Conservation (phyloP, 768 basidiomycete genomes). For the Rhizopogon vesiculosus region DNA sequence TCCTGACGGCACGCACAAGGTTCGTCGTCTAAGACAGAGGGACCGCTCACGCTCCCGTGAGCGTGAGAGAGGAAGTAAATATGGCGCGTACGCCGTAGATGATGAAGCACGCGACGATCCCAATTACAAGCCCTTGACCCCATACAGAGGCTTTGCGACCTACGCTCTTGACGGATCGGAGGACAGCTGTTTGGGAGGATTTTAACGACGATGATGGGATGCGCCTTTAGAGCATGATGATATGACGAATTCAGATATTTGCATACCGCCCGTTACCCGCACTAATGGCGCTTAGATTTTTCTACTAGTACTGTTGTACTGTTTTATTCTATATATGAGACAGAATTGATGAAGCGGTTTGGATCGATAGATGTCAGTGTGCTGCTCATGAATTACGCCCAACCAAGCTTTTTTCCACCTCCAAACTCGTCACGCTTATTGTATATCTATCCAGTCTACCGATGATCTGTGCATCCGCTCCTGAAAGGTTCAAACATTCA, state of each 20-base stretch:
- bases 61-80: conserved; percentile 5
- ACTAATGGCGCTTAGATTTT: conserved; percentile 6
- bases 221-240: not conserved
- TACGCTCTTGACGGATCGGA: conserved; percentile 2
- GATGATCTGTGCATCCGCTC: conserved; percentile 36
- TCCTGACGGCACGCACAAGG: conserved; percentile 4
- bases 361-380: not conserved
- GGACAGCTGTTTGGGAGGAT: conserved; percentile 15
- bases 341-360: not conserved
- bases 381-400: conserved; percentile 14
- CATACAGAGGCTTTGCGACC: not conserved
- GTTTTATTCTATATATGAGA: not conserved
- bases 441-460: conserved; percentile 38
- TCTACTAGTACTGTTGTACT: conserved; percentile 2
- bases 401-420: conserved; percentile 33
- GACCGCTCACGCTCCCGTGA: conserved; percentile 10
- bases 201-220: conserved; percentile 1
- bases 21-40: conserved; percentile 10
- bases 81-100: not conserved
- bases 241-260: not conserved
- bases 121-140: conserved; percentile 3
- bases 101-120: conserved; percentile 8
- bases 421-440: conserved; percentile 32
- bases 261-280: not conserved
- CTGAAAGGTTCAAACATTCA: conserved; percentile 13